Percentiles rank a stretch among this genome's conserved stretches.
Conservation (phyloP, 2,329 filamentous ascomycete genomes). For the Aureobasidium melanogenum region DNA sequence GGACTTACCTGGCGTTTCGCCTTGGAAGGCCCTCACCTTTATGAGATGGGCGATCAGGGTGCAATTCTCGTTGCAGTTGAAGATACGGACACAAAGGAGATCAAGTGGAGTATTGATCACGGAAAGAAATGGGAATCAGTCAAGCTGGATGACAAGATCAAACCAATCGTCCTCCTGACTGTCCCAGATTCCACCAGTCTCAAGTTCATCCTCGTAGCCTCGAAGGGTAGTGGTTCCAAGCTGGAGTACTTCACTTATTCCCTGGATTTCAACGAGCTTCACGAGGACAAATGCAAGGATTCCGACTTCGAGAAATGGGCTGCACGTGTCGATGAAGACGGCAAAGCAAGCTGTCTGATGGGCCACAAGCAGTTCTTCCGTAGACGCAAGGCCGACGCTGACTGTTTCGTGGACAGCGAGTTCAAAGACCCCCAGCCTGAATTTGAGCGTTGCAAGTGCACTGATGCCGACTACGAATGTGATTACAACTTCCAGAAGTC, state of each 20-base stretch:
- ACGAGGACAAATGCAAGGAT: slow-evolving; percentile 68
- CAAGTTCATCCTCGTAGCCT: slow-evolving; percentile 74
- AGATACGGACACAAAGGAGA: slow-evolving; percentile 55
- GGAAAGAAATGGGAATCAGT: slow-evolving; percentile 72
- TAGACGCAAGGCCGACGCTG: slow-evolving; percentile 74
- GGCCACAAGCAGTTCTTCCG: slow-evolving; percentile 84
- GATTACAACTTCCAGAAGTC: slow-evolving; percentile 79
- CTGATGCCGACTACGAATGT: slow-evolving; percentile 83
- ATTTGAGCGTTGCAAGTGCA: slow-evolving; percentile 71
- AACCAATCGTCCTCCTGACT: slow-evolving; percentile 69
- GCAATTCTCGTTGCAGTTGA: slow-evolving; percentile 76
- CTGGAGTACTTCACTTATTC: slow-evolving; percentile 50
- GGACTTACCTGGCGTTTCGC: slow-evolving; percentile 74
- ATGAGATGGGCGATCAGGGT: slow-evolving; percentile 91
- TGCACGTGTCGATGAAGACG: slow-evolving; percentile 70
- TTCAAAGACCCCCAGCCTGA: slow-evolving; percentile 69
- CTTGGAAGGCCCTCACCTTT: slow-evolving; percentile 78
- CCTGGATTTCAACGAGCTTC: slow-evolving; percentile 74
- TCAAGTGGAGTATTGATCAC: slow-evolving; percentile 80
- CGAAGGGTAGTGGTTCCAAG: slow-evolving; percentile 44
- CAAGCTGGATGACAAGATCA: slow-evolving; percentile 61
- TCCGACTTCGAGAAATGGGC: slow-evolving; percentile 81
- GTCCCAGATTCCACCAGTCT: slow-evolving; percentile 86
- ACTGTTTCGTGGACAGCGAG: slow-evolving; percentile 81
- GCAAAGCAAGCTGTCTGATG: slow-evolving; percentile 84